Percentiles rank a stretch among this genome's conserved stretches.
phyloP scores from a whole-genome alignment of 2,329 filamentous ascomycete genomes.

The Helotiales sp. region DNA sequence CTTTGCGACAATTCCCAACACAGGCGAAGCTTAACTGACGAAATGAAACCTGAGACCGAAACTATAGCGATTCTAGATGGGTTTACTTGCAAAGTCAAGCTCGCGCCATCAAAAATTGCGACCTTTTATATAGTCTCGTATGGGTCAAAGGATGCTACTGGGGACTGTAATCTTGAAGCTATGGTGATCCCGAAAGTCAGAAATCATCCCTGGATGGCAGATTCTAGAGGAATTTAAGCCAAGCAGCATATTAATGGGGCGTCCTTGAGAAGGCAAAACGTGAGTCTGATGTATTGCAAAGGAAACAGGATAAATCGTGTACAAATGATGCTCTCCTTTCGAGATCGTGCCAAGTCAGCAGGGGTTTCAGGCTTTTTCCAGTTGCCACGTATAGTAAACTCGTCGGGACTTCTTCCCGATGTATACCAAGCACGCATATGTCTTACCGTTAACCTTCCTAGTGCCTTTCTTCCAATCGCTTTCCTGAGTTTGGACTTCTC shows the following conservation, averaged over 20 bases:
- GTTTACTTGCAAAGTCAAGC: slow-evolving; percentile 3
- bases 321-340: too few relatives aligned
- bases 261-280: too few relatives aligned
- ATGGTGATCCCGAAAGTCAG: slow-evolving; percentile 16
- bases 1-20: not conserved
- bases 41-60: not conserved
- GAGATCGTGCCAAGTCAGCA: too few relatives aligned
- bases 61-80: slow-evolving; percentile 7
- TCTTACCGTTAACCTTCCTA: too few relatives aligned
- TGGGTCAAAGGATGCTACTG: slow-evolving; percentile 10
- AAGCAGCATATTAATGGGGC: too few relatives aligned
- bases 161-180: slow-evolving; percentile 10
- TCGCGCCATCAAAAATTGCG: slow-evolving; percentile 5
- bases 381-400: too few relatives aligned
- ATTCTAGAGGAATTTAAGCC: slow-evolving; percentile 10
- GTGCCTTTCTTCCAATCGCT: too few relatives aligned
- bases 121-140: slow-evolving; percentile 11
- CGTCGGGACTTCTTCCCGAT: too few relatives aligned
- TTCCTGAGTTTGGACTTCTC: not conserved
- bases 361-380: too few relatives aligned
- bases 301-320: too few relatives aligned
- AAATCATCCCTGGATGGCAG: slow-evolving; percentile 12
- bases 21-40: not conserved
- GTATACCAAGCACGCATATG: too few relatives aligned
- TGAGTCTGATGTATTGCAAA: too few relatives aligned